These are phyloP conservation scores for Akanthomyces dipterigenus DNA, from an alignment of 2,329 filamentous ascomycete genomes.

Conservation along the genomic window DNA sequence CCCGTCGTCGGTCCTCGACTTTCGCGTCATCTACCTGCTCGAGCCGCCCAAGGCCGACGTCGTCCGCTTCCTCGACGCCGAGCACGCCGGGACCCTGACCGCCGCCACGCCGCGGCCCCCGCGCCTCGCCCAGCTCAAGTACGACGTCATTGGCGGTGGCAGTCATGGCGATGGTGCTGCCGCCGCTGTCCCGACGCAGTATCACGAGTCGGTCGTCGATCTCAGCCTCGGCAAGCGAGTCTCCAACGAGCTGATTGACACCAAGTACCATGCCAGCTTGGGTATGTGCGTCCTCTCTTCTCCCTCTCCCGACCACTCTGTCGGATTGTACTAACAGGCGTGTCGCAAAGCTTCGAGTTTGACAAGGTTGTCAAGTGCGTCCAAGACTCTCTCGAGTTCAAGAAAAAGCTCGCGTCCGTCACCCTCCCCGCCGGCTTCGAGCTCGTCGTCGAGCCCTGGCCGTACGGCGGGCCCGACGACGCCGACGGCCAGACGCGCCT, in stretches of 20 bases:
- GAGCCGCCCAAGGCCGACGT: constrained; percentile 45
- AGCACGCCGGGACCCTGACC: constrained; percentile 30
- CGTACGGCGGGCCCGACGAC: constrained; percentile 24
- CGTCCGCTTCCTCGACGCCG: constrained; percentile 36
- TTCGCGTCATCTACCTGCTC: constrained; percentile 42
- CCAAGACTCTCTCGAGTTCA: constrained; percentile 23
- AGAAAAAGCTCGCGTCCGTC: constrained; percentile 24
- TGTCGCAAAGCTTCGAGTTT: constrained; percentile 27
- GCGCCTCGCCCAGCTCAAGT: constrained; percentile 36
- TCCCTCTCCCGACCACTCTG: too few relatives aligned
- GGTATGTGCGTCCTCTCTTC: constrained; percentile 20
- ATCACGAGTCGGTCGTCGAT: constrained; percentile 31
- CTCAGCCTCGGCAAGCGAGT: constrained; percentile 20
- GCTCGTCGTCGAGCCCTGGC: constrained; percentile 28
- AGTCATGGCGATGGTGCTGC: not conserved
- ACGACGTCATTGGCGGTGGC: constrained; percentile 27
- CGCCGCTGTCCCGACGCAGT: constrained; percentile 14
- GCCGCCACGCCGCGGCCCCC: constrained; percentile 21
- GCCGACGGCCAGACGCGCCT: constrained; percentile 23
- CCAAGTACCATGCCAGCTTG: constrained; percentile 24
- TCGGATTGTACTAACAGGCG: not conserved
- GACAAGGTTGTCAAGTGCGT: constrained; percentile 27
- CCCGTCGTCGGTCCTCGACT: constrained; percentile 31
- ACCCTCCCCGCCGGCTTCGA: constrained; percentile 24
- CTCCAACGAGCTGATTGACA: constrained; percentile 21